Percentiles rank a stretch among this genome's conserved stretches.
phyloP scores from a whole-genome alignment of 2,329 filamentous ascomycete genomes.

The Myriosclerotinia curreyana region DNA sequence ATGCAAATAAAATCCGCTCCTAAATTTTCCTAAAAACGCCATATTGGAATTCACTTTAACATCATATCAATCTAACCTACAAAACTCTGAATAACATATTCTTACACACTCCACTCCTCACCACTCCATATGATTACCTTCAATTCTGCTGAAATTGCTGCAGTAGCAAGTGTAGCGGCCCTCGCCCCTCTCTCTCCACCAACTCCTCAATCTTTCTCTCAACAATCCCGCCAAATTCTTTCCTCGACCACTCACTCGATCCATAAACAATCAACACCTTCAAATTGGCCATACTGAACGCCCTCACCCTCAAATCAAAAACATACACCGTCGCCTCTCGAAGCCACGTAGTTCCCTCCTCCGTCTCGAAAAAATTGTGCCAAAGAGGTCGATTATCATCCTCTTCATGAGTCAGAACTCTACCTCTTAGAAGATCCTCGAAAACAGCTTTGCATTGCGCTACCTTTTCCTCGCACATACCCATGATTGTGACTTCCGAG shows the following conservation, averaged over 20 bases:
- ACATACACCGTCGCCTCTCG: background rate
- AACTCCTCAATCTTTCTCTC: constrained; percentile 4
- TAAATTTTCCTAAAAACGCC: background rate
- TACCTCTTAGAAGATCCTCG: background rate
- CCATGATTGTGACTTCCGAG: background rate
- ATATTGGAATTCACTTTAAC: background rate
- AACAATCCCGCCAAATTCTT: background rate
- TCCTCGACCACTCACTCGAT: background rate
- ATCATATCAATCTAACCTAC: background rate
- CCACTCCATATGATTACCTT: background rate
- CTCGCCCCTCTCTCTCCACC: background rate
- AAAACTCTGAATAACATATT: background rate
- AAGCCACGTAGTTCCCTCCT: background rate
- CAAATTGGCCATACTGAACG: background rate
- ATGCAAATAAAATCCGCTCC: background rate
- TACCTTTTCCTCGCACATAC: background rate
- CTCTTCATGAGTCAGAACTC: background rate
- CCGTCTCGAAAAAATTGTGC: background rate
- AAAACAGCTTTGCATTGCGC: background rate
- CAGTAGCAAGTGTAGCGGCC: background rate
- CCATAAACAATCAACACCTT: background rate
- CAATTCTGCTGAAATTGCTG: background rate
- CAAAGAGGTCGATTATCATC: constrained; percentile 5
- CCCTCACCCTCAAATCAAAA: background rate
- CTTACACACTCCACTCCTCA: background rate